Evolutionary conservation across 2,329 filamentous ascomycete genomes (phyloP).

Genomic region (Nigrograna mackinnonii): DNA sequence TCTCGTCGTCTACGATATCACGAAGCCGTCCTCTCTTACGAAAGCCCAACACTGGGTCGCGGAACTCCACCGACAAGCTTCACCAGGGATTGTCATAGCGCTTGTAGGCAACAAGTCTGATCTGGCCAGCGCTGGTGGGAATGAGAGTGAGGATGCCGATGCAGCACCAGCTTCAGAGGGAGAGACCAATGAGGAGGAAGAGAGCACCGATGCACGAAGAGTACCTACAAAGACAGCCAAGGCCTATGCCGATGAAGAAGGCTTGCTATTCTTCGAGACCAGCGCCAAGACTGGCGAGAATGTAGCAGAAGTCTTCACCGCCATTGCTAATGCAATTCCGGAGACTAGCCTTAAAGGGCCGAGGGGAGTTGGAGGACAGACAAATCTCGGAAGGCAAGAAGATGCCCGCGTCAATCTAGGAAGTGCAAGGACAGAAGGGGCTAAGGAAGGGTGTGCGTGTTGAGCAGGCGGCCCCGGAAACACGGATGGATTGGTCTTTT

Average conservation of each 20-base stretch:
- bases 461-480: slow-evolving; percentile 51
- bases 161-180: slow-evolving; percentile 53
- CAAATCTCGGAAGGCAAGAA: slow-evolving; percentile 58
- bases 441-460: slow-evolving; percentile 92
- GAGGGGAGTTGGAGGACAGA: slow-evolving; percentile 66
- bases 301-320: slow-evolving; percentile 94
- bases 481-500: not conserved
- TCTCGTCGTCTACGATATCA: slow-evolving; percentile 97
- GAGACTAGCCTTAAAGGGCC: slow-evolving; percentile 94
- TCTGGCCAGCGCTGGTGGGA: slow-evolving; percentile 60
- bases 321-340: slow-evolving; percentile 96
- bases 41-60: slow-evolving; percentile 99
- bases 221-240: slow-evolving; percentile 90
- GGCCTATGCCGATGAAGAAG: slow-evolving; percentile 92
- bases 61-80: slow-evolving; percentile 93
- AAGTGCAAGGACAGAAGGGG: slow-evolving; percentile 69
- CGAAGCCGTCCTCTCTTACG: slow-evolving; percentile 90
- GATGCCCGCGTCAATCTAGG: slow-evolving; percentile 81
- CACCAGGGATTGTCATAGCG: slow-evolving; percentile 94
- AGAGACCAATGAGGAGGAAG: slow-evolving; percentile 62
- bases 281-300: slow-evolving; percentile 96
- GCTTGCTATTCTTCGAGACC: slow-evolving; percentile 94
- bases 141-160: slow-evolving; percentile 53
- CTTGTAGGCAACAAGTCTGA: slow-evolving; percentile 90
- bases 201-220: slow-evolving; percentile 77